A percentile compares a stretch with the other conserved stretches of the same genome.
Evolutionary conservation across 78 protist genomes (phyloP).

Genomic region (Creolimax fragrantissima): DNA sequence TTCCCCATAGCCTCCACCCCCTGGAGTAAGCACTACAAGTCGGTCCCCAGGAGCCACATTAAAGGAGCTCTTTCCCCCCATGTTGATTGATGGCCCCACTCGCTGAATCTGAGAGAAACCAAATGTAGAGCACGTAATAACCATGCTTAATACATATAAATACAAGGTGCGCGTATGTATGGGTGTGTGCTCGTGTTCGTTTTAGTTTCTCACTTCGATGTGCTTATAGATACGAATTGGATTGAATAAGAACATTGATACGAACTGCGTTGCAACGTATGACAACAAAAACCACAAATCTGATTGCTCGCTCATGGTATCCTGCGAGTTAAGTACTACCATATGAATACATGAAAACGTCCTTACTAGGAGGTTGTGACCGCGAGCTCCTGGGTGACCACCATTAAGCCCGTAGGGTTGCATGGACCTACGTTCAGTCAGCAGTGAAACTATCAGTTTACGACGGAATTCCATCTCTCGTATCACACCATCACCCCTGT

Average conservation of each 20-base stretch:
- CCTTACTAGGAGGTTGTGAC: conserved; percentile 49
- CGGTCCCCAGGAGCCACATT: conserved; percentile 45
- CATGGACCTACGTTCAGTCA: conserved; percentile 51
- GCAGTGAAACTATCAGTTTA: conserved; percentile 35
- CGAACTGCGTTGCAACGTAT: conserved; percentile 9
- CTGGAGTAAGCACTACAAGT: conserved; percentile 57
- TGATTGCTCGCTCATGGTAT: not conserved
- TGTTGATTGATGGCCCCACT: conserved; percentile 18
- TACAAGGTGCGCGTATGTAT: not conserved
- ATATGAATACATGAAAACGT: not conserved
- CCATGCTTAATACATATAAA: not conserved
- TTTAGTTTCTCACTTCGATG: not conserved
- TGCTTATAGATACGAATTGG: not conserved
- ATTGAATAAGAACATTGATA: not conserved
- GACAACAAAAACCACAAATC: not conserved
- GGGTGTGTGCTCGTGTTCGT: not conserved
- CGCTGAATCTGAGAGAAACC: not conserved
- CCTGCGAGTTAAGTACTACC: not conserved
- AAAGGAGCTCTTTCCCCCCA: conserved; percentile 71
- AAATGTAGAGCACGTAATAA: not conserved
- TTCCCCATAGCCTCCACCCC: conserved; percentile 84
- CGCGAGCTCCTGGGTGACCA: conserved; percentile 67
- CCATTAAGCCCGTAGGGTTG: conserved; percentile 72
- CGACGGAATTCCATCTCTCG: conserved; percentile 66
- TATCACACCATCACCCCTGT: conserved; percentile 85